Evolutionary conservation across 2,329 filamentous ascomycete species (phyloP).

Genomic region (Colletotrichum melonis): DNA sequence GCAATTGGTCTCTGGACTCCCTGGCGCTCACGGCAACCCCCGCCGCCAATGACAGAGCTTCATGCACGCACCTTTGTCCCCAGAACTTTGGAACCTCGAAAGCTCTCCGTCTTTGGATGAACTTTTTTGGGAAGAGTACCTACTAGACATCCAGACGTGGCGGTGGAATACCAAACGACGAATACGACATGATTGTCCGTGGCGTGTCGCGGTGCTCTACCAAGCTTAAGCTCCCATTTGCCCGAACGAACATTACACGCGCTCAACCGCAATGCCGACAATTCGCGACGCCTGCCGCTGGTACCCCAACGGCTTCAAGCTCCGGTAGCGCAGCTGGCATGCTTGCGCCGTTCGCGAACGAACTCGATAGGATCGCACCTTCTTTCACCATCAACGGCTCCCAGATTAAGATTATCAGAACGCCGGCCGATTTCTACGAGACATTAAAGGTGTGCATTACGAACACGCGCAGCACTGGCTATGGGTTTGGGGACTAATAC

Average conservation of each 20-base stretch:
- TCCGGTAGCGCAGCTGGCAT: slow-evolving; percentile 50
- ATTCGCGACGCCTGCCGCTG: slow-evolving; percentile 35
- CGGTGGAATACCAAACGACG: background rate
- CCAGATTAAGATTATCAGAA: slow-evolving; percentile 81
- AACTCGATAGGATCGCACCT: slow-evolving; percentile 91
- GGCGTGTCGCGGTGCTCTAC: slow-evolving; percentile 45
- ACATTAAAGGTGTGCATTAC: slow-evolving; percentile 78
- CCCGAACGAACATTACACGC: slow-evolving; percentile 17
- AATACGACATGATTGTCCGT: slow-evolving; percentile 48
- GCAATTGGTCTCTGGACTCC: slow-evolving; percentile 23
- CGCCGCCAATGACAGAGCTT: slow-evolving; percentile 37
- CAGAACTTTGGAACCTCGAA: slow-evolving; percentile 10
- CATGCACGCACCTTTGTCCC: slow-evolving; percentile 21
- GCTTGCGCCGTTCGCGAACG: slow-evolving; percentile 68
- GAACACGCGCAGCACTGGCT: background rate
- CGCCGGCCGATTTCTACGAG: slow-evolving; percentile 90
- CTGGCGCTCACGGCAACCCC: slow-evolving; percentile 24
- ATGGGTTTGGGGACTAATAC: slow-evolving; percentile 4
- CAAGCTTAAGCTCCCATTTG: slow-evolving; percentile 37
- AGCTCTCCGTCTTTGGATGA: slow-evolving; percentile 18
- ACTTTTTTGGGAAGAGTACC: background rate
- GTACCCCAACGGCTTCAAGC: slow-evolving; percentile 26
- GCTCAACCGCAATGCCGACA: slow-evolving; percentile 34
- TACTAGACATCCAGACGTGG: background rate
- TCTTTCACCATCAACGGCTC: slow-evolving; percentile 87